These are phyloP conservation scores for Penicillium arizonense DNA, from an alignment of 495 filamentous ascomycete genomes.

Conservation along the genomic window DNA sequence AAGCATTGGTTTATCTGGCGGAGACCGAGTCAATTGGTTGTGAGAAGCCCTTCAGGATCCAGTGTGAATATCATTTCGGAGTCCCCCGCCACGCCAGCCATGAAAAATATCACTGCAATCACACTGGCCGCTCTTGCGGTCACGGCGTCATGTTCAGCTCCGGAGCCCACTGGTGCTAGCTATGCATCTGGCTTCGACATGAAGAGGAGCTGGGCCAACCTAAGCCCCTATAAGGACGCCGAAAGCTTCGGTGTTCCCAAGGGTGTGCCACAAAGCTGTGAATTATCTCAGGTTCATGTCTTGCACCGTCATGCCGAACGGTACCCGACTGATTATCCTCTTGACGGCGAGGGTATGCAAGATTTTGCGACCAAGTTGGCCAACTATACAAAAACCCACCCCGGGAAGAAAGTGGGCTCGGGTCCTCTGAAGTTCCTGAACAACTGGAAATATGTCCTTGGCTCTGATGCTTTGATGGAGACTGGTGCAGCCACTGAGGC, in stretches of 20 bases:
- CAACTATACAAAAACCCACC: conserved; percentile 42
- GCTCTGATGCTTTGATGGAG: conserved; percentile 41
- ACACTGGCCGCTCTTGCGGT: conserved; percentile 8
- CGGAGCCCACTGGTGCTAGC: conserved; percentile 25
- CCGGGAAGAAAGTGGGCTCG: conserved; percentile 26
- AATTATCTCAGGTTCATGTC: conserved; percentile 49
- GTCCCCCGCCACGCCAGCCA: not conserved
- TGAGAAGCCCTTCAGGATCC: too few species aligned
- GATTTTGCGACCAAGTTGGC: conserved; percentile 44
- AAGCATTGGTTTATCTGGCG: too few species aligned
- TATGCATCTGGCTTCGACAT: conserved; percentile 36
- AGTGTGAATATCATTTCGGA: too few species aligned
- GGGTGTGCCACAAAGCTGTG: conserved; percentile 50
- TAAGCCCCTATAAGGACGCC: conserved; percentile 49
- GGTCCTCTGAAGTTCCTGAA: conserved; percentile 52
- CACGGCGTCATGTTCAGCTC: conserved; percentile 10
- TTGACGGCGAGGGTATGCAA: conserved; percentile 47
- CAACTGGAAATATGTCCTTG: conserved; percentile 45
- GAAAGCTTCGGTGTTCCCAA: conserved; percentile 40
- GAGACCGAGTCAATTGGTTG: too few species aligned
- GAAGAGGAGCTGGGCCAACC: conserved; percentile 42
- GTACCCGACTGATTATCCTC: conserved; percentile 37
- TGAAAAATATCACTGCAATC: conserved; percentile 11
- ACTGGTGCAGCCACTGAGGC: conserved; percentile 51
- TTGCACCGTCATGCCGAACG: conserved; percentile 54